These are phyloP conservation scores for Quercus agrifolia DNA, from an alignment of 306 rosid genomes.

Conservation along the genomic window DNA sequence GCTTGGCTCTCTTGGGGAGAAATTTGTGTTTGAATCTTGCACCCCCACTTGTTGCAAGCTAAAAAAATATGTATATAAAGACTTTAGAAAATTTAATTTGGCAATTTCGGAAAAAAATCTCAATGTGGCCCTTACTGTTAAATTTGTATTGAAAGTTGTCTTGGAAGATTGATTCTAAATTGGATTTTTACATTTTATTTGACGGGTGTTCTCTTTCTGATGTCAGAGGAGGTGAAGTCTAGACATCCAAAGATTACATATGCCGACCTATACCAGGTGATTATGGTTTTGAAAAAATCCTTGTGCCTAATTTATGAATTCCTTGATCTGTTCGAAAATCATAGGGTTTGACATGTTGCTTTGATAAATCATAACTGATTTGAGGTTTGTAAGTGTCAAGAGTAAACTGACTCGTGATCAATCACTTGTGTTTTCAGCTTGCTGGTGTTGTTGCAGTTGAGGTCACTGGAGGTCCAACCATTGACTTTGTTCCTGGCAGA, in stretches of 20 bases:
- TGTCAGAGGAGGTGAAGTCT: conserved; percentile 79
- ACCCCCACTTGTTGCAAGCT: too few relatives aligned
- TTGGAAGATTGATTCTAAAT: background rate
- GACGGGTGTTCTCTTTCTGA: conserved; percentile 24
- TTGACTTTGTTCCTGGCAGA: conserved; percentile 86
- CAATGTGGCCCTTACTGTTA: background rate
- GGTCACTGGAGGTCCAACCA: conserved; percentile 92
- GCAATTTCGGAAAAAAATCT: background rate
- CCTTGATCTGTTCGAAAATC: background rate
- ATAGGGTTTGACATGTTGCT: background rate
- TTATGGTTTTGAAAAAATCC: conserved; percentile 15
- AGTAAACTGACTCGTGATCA: background rate
- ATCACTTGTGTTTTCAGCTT: conserved; percentile 55
- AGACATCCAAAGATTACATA: conserved; percentile 68
- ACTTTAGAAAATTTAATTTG: background rate
- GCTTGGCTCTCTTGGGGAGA: too few relatives aligned
- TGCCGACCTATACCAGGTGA: conserved; percentile 94
- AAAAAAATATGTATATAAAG: too few relatives aligned
- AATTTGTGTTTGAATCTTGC: too few relatives aligned
- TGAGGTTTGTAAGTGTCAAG: background rate
- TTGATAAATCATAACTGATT: background rate
- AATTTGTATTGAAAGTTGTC: background rate
- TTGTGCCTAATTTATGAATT: conserved; percentile 4
- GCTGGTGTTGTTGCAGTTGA: conserved; percentile 98
- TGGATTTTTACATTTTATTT: conserved; percentile 1